phyloP scores from a whole-genome alignment of 75 land plant genomes.

The Pinus taeda region DNA sequence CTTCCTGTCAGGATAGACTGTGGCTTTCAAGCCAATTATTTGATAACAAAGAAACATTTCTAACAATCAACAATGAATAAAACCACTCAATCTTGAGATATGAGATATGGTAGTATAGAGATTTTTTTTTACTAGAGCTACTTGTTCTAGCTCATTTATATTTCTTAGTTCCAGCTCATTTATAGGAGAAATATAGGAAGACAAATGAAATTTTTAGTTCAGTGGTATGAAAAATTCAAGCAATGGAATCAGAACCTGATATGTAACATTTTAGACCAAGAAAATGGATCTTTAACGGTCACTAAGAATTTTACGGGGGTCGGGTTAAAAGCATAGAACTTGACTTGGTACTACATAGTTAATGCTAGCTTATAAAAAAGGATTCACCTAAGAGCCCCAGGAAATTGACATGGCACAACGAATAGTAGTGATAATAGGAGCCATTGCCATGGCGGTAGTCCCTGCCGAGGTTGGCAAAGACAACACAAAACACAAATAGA shows the following conservation, averaged over 20 bases:
- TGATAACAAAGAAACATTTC: not conserved
- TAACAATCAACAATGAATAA: not conserved
- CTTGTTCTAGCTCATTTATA: too few species aligned
- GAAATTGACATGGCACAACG: conserved; percentile 4
- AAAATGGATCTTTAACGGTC: conserved; percentile 7
- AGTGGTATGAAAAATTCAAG: not conserved
- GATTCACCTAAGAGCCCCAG: conserved; percentile 2
- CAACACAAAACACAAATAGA: too few species aligned
- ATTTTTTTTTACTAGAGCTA: not conserved
- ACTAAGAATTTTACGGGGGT: not conserved
- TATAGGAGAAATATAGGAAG: not conserved
- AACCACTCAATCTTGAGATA: not conserved
- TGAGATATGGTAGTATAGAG: not conserved
- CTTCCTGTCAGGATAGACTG: not conserved
- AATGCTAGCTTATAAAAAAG: conserved; percentile 8
- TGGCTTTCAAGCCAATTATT: not conserved
- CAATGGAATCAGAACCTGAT: conserved; percentile 2
- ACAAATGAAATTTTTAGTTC: not conserved
- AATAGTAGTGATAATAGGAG: too few species aligned
- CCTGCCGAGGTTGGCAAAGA: too few species aligned
- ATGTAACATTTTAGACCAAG: conserved; percentile 9
- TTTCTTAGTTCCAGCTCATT: not conserved
- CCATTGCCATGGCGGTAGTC: too few species aligned
- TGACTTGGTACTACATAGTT: not conserved
- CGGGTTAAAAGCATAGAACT: not conserved